Conservation (phyloP, 225 moss, liverwort and hornwort species). For the Physcomitrellopsis africana region DNA sequence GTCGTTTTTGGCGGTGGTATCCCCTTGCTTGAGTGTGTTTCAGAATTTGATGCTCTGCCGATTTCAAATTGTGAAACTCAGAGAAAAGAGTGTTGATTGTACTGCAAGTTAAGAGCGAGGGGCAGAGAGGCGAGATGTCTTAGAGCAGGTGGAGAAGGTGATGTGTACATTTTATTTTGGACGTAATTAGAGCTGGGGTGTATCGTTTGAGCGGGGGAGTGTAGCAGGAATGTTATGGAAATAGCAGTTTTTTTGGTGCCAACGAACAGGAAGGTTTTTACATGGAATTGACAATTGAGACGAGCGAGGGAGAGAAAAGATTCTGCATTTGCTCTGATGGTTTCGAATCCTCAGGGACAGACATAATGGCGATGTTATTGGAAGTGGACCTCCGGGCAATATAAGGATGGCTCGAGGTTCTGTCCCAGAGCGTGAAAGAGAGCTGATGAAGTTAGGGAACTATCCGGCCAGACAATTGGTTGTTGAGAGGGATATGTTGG, state of each 20-base stretch:
- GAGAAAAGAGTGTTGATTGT: neutral
- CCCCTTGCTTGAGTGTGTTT: neutral
- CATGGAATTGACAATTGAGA: conserved; percentile 30
- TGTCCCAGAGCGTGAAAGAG: conserved; percentile 44
- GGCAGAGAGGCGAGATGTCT: neutral
- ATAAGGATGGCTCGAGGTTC: conserved; percentile 48
- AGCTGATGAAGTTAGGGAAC: conserved; percentile 33
- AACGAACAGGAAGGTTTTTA: neutral
- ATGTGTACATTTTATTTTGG: neutral
- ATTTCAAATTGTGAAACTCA: neutral
- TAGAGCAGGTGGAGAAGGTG: conserved; percentile 1
- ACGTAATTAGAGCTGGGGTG: conserved; percentile 25
- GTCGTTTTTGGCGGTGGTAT: conserved; percentile 9
- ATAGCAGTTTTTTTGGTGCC: conserved; percentile 7
- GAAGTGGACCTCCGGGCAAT: conserved; percentile 21
- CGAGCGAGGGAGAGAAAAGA: conserved; percentile 21
- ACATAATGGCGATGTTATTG: conserved; percentile 18
- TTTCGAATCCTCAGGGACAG: conserved; percentile 17
- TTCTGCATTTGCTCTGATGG: neutral
- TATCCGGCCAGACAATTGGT: conserved; percentile 30
- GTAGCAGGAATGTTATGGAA: conserved; percentile 28
- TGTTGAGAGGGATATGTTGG: conserved; percentile 24
- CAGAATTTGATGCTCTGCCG: neutral
- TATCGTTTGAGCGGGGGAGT: neutral
- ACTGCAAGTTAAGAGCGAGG: neutral